Percentiles rank a stretch among this genome's conserved stretches.
Evolutionary conservation across 2,329 filamentous ascomycete genomes (phyloP).

Genomic region (Podosphaera leucotricha): DNA sequence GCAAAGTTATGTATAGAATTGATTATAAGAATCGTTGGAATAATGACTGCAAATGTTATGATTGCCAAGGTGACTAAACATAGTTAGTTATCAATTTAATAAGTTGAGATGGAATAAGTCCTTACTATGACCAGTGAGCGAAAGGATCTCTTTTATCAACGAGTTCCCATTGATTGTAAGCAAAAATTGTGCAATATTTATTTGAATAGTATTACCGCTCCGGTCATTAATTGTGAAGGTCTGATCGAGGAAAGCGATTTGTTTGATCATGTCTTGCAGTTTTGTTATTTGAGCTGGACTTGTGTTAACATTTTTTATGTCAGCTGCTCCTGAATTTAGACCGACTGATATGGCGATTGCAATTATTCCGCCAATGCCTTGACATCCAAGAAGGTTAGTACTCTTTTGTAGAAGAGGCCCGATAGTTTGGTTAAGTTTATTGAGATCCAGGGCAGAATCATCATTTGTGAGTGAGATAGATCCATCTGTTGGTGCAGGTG

Average conservation of each 20-base stretch:
- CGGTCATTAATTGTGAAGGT: neutral
- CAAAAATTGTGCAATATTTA: neutral
- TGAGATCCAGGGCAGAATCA: neutral
- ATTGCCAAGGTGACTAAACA: slow-evolving; percentile 1
- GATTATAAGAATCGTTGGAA: slow-evolving; percentile 1
- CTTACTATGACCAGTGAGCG: slow-evolving; percentile 2
- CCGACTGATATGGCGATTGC: slow-evolving; percentile 12
- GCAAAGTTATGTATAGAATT: slow-evolving; percentile 2
- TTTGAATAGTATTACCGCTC: neutral
- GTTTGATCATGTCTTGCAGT: slow-evolving; percentile 2
- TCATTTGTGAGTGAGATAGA: neutral
- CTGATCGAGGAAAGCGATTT: neutral
- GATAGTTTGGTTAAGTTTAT: slow-evolving; percentile 5
- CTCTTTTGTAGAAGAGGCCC: slow-evolving; percentile 14
- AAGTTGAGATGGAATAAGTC: neutral
- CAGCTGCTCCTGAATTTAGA: neutral
- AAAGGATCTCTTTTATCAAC: neutral
- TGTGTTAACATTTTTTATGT: neutral
- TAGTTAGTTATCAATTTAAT: neutral
- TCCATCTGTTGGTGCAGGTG: neutral
- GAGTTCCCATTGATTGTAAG: neutral
- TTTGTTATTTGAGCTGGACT: slow-evolving; percentile 3
- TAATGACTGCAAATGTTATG: slow-evolving; percentile 1
- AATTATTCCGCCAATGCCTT: slow-evolving; percentile 16
- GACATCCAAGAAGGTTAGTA: slow-evolving; percentile 15